Evolutionary conservation across 1,139 yeast genomes (phyloP).

Genomic region (Sugiyamaella novakii): DNA sequence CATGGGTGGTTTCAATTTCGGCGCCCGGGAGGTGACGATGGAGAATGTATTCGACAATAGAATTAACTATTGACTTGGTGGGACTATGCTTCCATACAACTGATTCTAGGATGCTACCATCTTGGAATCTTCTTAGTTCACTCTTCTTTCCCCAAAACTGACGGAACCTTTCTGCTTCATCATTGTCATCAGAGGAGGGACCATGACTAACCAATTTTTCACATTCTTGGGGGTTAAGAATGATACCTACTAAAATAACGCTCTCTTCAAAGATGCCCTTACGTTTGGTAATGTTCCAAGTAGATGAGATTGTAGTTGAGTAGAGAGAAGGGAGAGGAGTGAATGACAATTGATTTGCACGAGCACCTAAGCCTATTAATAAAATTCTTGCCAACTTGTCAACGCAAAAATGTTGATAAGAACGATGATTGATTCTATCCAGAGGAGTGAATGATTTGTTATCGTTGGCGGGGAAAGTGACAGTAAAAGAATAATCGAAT

Average conservation of each 20-base stretch:
- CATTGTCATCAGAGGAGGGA: constrained; percentile 68
- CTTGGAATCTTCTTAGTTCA: constrained; percentile 80
- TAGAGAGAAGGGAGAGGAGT: constrained; percentile 37
- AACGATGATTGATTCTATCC: constrained; percentile 72
- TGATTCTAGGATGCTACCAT: constrained; percentile 86
- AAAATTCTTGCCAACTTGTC: constrained; percentile 63
- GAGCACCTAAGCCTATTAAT: constrained; percentile 64
- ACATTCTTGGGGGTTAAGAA: constrained; percentile 70
- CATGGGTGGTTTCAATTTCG: constrained; percentile 27
- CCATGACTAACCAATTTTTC: constrained; percentile 87
- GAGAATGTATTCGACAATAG: constrained; percentile 65
- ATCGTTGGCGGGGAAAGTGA: constrained; percentile 40
- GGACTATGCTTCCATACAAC: constrained; percentile 73
- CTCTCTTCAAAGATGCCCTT: constrained; percentile 48
- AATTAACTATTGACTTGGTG: constrained; percentile 62
- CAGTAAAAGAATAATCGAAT: constrained; percentile 62
- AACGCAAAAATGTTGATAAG: constrained; percentile 62
- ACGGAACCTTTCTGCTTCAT: constrained; percentile 66
- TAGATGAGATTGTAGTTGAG: constrained; percentile 22
- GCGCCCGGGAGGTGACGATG: constrained; percentile 55
- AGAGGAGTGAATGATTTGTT: constrained; percentile 44
- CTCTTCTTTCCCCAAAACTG: constrained; percentile 89
- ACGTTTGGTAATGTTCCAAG: constrained; percentile 57
- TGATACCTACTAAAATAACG: constrained; percentile 56
- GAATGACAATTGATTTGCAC: constrained; percentile 50